Conservation (phyloP, 805 yeast species). For the Ogataea henricii region DNA sequence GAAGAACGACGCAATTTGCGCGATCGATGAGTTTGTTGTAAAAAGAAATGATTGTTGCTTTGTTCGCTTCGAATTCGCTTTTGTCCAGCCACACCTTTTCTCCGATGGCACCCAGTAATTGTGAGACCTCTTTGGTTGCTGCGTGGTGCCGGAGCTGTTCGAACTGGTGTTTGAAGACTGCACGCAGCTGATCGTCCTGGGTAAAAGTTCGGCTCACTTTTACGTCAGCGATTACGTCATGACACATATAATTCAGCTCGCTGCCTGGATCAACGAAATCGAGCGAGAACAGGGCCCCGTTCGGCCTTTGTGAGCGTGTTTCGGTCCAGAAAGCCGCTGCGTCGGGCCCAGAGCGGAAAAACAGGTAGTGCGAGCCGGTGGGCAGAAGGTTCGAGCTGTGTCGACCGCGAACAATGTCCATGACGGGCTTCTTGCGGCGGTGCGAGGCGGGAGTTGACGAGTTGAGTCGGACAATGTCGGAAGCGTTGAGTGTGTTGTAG, state of each 20-base stretch:
- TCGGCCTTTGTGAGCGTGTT: constrained; percentile 44
- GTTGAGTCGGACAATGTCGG: constrained; percentile 44
- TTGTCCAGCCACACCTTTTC: constrained; percentile 16
- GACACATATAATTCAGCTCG: constrained; percentile 22
- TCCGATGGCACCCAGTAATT: constrained; percentile 7
- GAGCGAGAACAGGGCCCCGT: constrained; percentile 51
- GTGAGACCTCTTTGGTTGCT: constrained; percentile 4
- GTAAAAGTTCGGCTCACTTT: constrained; percentile 8
- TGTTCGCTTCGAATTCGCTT: background rate
- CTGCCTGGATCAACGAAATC: constrained; percentile 43
- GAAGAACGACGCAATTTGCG: constrained; percentile 40
- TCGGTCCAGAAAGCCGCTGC: constrained; percentile 57
- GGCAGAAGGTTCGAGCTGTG: constrained; percentile 46
- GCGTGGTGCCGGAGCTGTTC: constrained; percentile 1
- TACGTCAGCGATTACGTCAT: constrained; percentile 26
- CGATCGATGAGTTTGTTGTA: constrained; percentile 22
- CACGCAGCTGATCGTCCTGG: constrained; percentile 5
- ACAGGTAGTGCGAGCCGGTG: constrained; percentile 52
- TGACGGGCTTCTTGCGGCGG: constrained; percentile 24
- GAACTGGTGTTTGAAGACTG: constrained; percentile 5
- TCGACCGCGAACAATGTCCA: constrained; percentile 52
- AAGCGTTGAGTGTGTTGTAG: constrained; percentile 38
- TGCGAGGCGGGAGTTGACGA: constrained; percentile 33
- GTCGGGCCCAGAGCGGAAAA: constrained; percentile 47
- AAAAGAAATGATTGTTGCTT: background rate